Evolutionary conservation across 2,329 filamentous ascomycete species (phyloP), one percentile per base, ranked within the genome.

Genomic region (Aspergillus tubingensis): DNA sequence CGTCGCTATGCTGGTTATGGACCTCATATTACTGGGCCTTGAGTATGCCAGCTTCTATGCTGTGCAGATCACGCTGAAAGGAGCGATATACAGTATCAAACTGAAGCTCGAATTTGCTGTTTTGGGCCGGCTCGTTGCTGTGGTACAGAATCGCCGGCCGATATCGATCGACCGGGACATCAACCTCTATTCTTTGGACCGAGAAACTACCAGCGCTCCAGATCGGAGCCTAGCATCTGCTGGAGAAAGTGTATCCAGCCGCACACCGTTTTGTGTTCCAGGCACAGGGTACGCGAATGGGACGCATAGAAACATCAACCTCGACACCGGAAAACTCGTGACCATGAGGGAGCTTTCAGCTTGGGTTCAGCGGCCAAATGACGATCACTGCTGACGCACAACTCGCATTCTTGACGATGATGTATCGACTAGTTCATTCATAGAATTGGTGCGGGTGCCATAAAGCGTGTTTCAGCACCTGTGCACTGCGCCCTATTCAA

Each of bases 101-200:
- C 74, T 84, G 43, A 83, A 84, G 61, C 77, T 85, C n/a, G 85
- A 87, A 70, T 81, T 82, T 62, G 80, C 82, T 15, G 80, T 87
- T 43, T 74, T 87, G 8, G 76, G 83, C 27, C 75, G 76, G 38
- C 68, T 82, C 3, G 77, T 81, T 15, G 72, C 76, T 59, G 67
- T 74, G n/a, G 72, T 76, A 13, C 73, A 75, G 0, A 69, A 69
- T 5, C 61, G 67, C 47, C 66, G 67, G 38, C 67, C 69, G 1
- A 60, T 23, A 63, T 64, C 38, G 13, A 30, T 54, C 5, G 52
- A 54, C 3, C 38, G 52, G 3, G 52, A 54, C n/a, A 11, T 54
- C 4, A 23, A 30, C 2, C 52, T 54, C 8, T 17, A 39, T 44
- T 43, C 21, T 25, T 43, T 39, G 21, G 41, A 44, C 10, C 41